Percentiles rank a stretch among this genome's conserved stretches.
phyloP scores from a whole-genome alignment of 805 yeast species.

The Wickerhamomyces tratensis region DNA sequence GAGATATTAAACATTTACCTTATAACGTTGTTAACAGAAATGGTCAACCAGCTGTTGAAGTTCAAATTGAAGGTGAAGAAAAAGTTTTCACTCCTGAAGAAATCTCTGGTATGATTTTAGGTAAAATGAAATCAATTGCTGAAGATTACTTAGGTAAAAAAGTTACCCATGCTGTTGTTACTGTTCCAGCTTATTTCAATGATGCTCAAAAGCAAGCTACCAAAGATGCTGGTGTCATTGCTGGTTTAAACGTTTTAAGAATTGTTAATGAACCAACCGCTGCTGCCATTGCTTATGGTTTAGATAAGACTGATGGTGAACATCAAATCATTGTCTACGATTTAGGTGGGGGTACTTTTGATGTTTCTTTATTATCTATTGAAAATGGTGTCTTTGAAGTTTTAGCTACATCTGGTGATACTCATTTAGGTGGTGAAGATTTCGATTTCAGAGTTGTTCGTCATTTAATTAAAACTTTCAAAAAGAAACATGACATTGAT shows the following conservation, averaged over 20 bases:
- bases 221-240: constrained; percentile 88
- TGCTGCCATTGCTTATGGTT: constrained; percentile 95
- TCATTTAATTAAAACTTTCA: constrained; percentile 79
- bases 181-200: constrained; percentile 90
- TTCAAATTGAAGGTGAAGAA: constrained; percentile 61
- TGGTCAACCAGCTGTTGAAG: constrained; percentile 80
- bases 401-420: constrained; percentile 91
- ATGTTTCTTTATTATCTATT: constrained; percentile 79
- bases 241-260: constrained; percentile 81
- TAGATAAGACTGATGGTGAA: constrained; percentile 70
- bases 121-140: constrained; percentile 88
- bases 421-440: constrained; percentile 97
- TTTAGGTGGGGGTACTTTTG: constrained; percentile 97
- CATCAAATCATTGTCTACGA: constrained; percentile 88
- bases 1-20: constrained; percentile 78
- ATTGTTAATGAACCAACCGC: constrained; percentile 94
- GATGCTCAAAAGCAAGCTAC: constrained; percentile 95
- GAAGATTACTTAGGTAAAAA: constrained; percentile 80
- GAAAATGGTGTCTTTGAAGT: constrained; percentile 92
- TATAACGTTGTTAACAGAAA: constrained; percentile 57
- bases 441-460: constrained; percentile 83
- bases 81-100: constrained; percentile 87
- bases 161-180: constrained; percentile 85
- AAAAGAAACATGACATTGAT: constrained; percentile 88
- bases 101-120: constrained; percentile 83